Evolutionary conservation across 108 stramenopile genomes (phyloP).

Genomic region (Aurantiochytrium sp.): DNA sequence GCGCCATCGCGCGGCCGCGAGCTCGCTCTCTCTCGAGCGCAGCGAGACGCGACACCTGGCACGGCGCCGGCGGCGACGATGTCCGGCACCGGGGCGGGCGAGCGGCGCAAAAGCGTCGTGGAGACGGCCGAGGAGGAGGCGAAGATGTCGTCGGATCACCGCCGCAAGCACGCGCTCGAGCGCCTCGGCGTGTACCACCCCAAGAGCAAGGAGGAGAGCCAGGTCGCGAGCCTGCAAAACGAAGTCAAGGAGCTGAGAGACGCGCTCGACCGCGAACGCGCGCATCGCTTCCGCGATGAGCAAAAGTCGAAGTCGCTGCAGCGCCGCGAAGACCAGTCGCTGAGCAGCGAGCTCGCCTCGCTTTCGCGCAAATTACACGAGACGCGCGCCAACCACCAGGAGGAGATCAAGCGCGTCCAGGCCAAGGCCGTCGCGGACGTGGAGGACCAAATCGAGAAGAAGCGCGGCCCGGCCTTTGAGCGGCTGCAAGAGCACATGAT

Average conservation of each 20-base stretch:
- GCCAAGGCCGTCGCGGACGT: not conserved
- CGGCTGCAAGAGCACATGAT: not conserved
- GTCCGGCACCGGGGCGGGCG: not conserved
- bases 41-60: no score
- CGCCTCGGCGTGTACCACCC: constrained; percentile 1
- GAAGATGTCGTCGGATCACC: not conserved
- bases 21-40: no score
- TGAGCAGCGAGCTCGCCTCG: not conserved
- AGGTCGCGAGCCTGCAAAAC: not conserved
- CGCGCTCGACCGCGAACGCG: not conserved
- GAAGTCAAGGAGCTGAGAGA: not conserved
- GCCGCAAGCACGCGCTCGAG: not conserved
- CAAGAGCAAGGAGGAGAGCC: not conserved
- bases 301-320: not conserved
- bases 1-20: no score
- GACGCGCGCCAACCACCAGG: not conserved
- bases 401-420: not conserved
- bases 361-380: constrained; percentile 27
- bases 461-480: not conserved
- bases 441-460: not conserved
- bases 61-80: not conserved
- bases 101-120: not conserved
- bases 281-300: constrained; percentile 10
- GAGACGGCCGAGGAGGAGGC: not conserved
- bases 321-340: not conserved